A percentile compares a stretch with the other conserved stretches of the same genome.
phyloP scores from a whole-genome alignment of 257 asterid species.

The Ehretia macrophylla region DNA sequence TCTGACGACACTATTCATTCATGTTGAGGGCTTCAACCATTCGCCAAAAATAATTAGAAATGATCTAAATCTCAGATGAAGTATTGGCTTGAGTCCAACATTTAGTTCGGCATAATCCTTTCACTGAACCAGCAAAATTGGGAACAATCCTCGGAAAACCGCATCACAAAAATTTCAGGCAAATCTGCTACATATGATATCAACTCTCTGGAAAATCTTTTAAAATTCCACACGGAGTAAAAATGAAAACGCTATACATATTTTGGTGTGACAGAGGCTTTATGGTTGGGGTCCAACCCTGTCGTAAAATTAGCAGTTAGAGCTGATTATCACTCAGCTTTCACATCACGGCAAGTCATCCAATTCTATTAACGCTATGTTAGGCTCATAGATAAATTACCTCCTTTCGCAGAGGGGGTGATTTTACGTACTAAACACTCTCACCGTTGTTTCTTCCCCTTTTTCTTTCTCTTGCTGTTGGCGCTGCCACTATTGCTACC shows the following conservation, averaged over 20 bases:
- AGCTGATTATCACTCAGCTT: background rate
- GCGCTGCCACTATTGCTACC: slow-evolving; percentile 24
- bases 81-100: background rate
- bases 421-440: background rate
- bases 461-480: slow-evolving; percentile 68
- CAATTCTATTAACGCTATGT: no score
- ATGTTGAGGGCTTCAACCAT: no score
- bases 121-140: background rate
- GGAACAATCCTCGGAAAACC: no score
- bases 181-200: background rate
- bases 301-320: slow-evolving; percentile 18
- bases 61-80: no score
- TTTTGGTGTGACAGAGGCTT: background rate
- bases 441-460: slow-evolving; percentile 74
- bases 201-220: background rate
- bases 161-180: background rate
- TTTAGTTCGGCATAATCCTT: no score
- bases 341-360: background rate
- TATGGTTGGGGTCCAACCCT: slow-evolving; percentile 1
- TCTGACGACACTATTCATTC: no score
- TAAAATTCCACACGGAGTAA: background rate
- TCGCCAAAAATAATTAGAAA: no score
- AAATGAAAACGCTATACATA: slow-evolving; percentile 16
- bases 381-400: background rate
- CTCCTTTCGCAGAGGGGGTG: background rate